Conservation (phyloP, 257 asterid genomes). For the Datura wrightii region DNA sequence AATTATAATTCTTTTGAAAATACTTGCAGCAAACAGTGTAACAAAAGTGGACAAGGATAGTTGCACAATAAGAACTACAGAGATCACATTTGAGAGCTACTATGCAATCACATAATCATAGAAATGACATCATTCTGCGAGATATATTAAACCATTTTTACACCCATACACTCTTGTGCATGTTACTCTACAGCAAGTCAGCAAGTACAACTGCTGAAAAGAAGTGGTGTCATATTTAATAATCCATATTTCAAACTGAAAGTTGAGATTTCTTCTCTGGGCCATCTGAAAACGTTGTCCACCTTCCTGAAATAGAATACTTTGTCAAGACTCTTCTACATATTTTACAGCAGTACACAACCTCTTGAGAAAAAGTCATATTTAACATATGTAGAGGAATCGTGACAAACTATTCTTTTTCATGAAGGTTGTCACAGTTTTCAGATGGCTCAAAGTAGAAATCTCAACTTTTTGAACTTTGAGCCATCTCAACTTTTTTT, state of each 20-base stretch:
- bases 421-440: slow-evolving; percentile 2
- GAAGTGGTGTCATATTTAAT: not conserved
- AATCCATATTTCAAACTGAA: not conserved
- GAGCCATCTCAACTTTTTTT: not conserved
- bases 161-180: not conserved
- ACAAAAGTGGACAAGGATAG: not conserved
- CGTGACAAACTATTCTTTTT: not conserved
- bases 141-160: slow-evolving; percentile 15
- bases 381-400: not conserved
- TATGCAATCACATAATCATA: slow-evolving; percentile 8
- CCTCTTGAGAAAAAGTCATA: not conserved
- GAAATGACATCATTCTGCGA: slow-evolving; percentile 11
- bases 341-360: slow-evolving; percentile 11
- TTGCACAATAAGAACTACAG: slow-evolving; percentile 23
- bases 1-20: slow-evolving; percentile 10
- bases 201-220: slow-evolving; percentile 21
- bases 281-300: slow-evolving; percentile 1
- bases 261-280: slow-evolving; percentile 2
- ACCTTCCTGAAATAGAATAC: not conserved
- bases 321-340: slow-evolving; percentile 16
- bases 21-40: not conserved
- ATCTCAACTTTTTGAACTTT: not conserved
- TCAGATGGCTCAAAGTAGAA: not conserved
- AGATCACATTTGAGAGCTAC: slow-evolving; percentile 17
- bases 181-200: slow-evolving; percentile 25